These are phyloP conservation scores for Metarhizium anisopliae DNA, from an alignment of 2,329 filamentous ascomycete genomes.

Conservation along the genomic window DNA sequence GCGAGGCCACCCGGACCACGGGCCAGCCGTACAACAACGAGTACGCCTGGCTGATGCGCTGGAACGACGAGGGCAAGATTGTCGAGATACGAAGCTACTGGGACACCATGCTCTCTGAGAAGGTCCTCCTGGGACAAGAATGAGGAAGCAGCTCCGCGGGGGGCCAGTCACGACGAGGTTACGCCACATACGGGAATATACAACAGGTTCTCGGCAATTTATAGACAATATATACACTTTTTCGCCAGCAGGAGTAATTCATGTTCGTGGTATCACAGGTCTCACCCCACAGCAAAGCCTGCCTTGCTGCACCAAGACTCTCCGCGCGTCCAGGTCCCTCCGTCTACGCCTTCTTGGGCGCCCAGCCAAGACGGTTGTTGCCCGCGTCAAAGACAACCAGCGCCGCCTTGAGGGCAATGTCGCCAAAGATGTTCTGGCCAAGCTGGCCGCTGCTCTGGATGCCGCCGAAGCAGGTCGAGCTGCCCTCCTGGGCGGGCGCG, in stretches of 20 bases:
- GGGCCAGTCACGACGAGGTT: too few species aligned
- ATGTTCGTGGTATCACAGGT: too few species aligned
- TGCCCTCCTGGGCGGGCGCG: slow-evolving; percentile 31
- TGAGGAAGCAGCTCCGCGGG: background rate
- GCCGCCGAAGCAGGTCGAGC: slow-evolving; percentile 54
- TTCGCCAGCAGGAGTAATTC: background rate
- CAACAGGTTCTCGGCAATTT: background rate
- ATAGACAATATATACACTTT: background rate
- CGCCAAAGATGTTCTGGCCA: slow-evolving; percentile 50
- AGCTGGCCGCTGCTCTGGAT: slow-evolving; percentile 45
- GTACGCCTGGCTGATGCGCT: slow-evolving; percentile 16
- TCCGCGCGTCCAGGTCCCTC: slow-evolving; percentile 18
- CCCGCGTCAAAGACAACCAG: slow-evolving; percentile 49
- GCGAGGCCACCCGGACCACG: slow-evolving; percentile 11
- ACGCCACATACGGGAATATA: too few species aligned
- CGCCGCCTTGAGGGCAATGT: slow-evolving; percentile 51
- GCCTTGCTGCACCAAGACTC: too few species aligned
- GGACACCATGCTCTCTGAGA: slow-evolving; percentile 13
- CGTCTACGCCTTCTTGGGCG: slow-evolving; percentile 37
- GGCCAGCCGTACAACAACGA: slow-evolving; percentile 16
- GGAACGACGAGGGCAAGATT: slow-evolving; percentile 13
- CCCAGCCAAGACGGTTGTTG: slow-evolving; percentile 39
- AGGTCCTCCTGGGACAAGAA: slow-evolving; percentile 7
- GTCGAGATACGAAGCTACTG: slow-evolving; percentile 16
- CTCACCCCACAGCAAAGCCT: too few species aligned